A percentile compares a stretch with the other conserved stretches of the same genome.
phyloP scores from a whole-genome alignment of 768 basidiomycete species.

The Lentinula sp. region DNA sequence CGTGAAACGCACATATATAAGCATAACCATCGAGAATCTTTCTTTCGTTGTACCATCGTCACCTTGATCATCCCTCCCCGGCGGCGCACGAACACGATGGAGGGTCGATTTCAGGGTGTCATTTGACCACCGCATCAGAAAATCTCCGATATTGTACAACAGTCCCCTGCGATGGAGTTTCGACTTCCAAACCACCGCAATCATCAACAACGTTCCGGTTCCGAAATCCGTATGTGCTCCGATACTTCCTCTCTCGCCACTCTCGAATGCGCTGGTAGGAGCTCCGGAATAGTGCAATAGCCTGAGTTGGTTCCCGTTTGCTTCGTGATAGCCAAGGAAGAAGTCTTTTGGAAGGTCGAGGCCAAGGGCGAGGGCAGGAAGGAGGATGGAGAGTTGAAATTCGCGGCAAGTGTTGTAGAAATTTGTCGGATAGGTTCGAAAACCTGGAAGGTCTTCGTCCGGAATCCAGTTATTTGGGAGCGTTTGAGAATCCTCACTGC shows the following conservation, averaged over 20 bases:
- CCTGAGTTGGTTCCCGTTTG: constrained; percentile 29
- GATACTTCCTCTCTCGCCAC: constrained; percentile 25
- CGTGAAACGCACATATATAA: constrained; percentile 24
- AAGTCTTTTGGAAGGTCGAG: constrained; percentile 24
- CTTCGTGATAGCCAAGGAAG: constrained; percentile 22
- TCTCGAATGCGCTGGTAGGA: constrained; percentile 16
- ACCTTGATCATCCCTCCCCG: constrained; percentile 3
- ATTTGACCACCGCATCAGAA: constrained; percentile 26
- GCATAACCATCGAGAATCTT: constrained; percentile 40
- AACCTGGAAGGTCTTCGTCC: constrained; percentile 28
- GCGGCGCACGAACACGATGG: constrained; percentile 28
- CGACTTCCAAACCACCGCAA: constrained; percentile 39
- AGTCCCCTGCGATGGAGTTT: constrained; percentile 27
- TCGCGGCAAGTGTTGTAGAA: constrained; percentile 27
- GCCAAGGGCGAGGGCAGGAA: constrained; percentile 29
- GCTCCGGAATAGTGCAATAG: constrained; percentile 34
- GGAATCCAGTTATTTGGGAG: constrained; percentile 32
- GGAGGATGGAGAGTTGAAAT: constrained; percentile 22
- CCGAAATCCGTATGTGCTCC: constrained; percentile 36
- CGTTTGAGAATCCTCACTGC: constrained; percentile 17
- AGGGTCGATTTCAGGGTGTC: constrained; percentile 25
- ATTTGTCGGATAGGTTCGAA: constrained; percentile 25
- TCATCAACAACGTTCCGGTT: constrained; percentile 38
- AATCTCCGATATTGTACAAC: constrained; percentile 29
- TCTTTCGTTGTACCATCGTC: constrained; percentile 25